Evolutionary conservation across 306 rosid species (phyloP), one percentile per base, ranked within the genome.

Genomic region (Ormosia semicastrata): DNA sequence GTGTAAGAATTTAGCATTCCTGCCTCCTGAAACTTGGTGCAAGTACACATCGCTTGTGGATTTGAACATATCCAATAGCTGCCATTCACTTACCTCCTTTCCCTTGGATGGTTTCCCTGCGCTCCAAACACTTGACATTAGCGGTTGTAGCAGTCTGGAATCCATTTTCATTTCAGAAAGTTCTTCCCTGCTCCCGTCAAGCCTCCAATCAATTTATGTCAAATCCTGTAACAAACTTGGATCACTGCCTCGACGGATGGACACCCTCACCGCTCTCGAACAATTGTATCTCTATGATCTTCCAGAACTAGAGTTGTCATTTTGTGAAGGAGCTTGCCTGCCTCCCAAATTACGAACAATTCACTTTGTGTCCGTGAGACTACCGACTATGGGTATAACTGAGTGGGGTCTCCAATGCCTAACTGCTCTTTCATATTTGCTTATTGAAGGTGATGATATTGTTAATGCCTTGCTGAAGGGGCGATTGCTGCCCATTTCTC

Each of bases 291-390:
- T 37, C 2, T 0, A 1, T 4, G 2, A 30, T 7, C 30, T 73
- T 50, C 44, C 75, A 49, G 37, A 70, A 49, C 12, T 71, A 7
- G 30, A 32, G n/a, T 72, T 54, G 36, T 70, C 75, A 50, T 50
- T 33, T 10, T 36, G 3, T 5, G 12, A 56, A 17, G 11, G 44
- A 41, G 56, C 13, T 70, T 29, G 4, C 34, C 6, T 75, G 37
- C 69, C 79, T 24, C 13, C 44, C 29, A 75, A 74, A 0, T 43
- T 58, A 74, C 12, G 7, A 24, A 1, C 5, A 5, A 1, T 58
- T 2, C 0, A 0, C 0, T 7, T 74, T 58, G 2, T 0, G 0
- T 57, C 24, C 0, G 2, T 1, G n/a, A 17, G 15, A 7, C 33
- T 14, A 41, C 3, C 41, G 7, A 0, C 8, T 24, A 24, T 24